These are phyloP conservation scores for Suillus lakei DNA, from an alignment of 768 basidiomycete species.

Conservation along the genomic window DNA sequence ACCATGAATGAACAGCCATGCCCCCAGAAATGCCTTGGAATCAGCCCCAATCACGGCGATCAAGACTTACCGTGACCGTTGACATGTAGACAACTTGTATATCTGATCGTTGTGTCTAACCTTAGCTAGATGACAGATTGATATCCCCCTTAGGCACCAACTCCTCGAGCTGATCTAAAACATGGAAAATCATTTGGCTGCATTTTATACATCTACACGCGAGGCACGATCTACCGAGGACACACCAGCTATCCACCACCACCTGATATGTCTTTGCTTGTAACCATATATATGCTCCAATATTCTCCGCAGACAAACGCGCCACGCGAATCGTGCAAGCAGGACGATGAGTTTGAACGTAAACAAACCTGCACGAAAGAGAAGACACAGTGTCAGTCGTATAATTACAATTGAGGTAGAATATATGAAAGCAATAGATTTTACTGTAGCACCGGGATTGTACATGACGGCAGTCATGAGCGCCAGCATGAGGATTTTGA, in stretches of 20 bases:
- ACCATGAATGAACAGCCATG: background rate
- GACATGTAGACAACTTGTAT: background rate
- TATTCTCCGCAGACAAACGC: background rate
- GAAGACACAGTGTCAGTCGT: background rate
- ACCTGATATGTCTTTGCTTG: background rate
- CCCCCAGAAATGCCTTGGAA: background rate
- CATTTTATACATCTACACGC: background rate
- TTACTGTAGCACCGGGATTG: constrained; percentile 14
- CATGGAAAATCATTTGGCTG: background rate
- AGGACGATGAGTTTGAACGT: constrained; percentile 1
- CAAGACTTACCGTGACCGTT: background rate
- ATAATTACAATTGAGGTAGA: background rate
- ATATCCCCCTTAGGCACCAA: background rate
- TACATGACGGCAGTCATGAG: constrained; percentile 18
- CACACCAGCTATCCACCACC: background rate
- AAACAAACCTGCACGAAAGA: constrained; percentile 2
- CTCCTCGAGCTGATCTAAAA: background rate
- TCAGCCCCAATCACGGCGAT: background rate
- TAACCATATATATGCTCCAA: background rate
- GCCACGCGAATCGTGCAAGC: background rate
- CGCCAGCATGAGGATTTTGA: constrained; percentile 19
- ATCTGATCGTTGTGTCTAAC: background rate
- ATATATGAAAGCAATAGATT: background rate
- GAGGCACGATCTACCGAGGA: background rate
- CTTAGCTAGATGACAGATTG: background rate